Evolutionary conservation across 768 basidiomycete genomes (phyloP), one percentile per base, ranked within the genome.

Genomic region (Gelatoporia subvermispora): DNA sequence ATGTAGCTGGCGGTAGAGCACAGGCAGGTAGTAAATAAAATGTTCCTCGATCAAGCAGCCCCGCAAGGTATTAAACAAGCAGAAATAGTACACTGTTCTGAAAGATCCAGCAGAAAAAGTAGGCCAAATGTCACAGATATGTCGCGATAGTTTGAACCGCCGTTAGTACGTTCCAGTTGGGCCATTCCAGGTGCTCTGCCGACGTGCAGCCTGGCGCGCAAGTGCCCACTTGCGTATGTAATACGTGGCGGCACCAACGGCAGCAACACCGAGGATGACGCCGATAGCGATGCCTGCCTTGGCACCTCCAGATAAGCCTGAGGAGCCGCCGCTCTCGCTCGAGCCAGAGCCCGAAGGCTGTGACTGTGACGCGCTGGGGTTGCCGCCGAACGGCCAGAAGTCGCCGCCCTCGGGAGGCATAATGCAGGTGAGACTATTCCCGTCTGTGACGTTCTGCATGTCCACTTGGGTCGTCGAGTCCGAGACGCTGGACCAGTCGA

Each of bases 321-420:
- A 46, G n/a, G 52, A 45, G n/a, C 48, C 48, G 36, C 35, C 18
- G 50, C 31, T 34, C 52, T 5, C 5, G 28, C 28, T 37, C 31
- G 39, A 16, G 21, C 47, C 25, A 18, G 59, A 66, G 8, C 55
- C 51, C 24, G 24, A 25, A 21, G 38, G 35, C 22, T 23, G 31
- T 1, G 43, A 41, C 4, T 25, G 31, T n/a, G 44, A 28, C 22
- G 50, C 43, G 13, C 43, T 48, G 5, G 79, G 81, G 45, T 77
- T 76, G 1, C 70, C 70, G 15, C 80, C 82, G 49, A 76, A 84
- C 0, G 87, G 87, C 87, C 87, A 88, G 58, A 73, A 85, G 61
- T 80, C 74, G 11, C 85, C 85, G 23, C 79, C 81, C 31, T 71
- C 64, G 1, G 86, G 85, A 23, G 86, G 84, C 11, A 78, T 54